These are phyloP conservation scores for Alternaria panax DNA, from an alignment of 2,329 filamentous ascomycete species.

Conservation along the genomic window DNA sequence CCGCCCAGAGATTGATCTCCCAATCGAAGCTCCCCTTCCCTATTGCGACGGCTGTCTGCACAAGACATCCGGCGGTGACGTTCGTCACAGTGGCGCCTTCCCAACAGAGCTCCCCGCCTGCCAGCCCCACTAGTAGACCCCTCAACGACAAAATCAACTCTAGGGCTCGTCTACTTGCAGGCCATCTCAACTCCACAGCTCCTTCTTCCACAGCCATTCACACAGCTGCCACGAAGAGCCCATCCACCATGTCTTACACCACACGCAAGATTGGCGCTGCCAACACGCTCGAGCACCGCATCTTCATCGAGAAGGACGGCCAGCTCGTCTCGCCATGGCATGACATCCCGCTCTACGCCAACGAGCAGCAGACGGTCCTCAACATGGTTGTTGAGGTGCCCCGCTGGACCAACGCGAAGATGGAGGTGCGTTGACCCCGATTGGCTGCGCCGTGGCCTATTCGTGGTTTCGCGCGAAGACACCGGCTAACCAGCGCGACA, in stretches of 20 bases:
- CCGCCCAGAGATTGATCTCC: constrained; percentile 27
- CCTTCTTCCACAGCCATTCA: constrained; percentile 26
- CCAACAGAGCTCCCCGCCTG: constrained; percentile 44
- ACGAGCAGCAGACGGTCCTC: constrained; percentile 90
- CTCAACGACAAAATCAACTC: constrained; percentile 50
- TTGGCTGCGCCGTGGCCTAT: constrained; percentile 9
- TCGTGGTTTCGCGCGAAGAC: not conserved
- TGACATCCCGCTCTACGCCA: constrained; percentile 97
- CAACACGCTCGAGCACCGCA: constrained; percentile 95
- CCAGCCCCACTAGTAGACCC: constrained; percentile 48
- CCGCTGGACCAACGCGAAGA: constrained; percentile 99
- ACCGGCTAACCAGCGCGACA: constrained; percentile 52
- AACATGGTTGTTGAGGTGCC: constrained; percentile 99
- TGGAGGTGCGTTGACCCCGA: constrained; percentile 74
- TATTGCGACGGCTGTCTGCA: constrained; percentile 39
- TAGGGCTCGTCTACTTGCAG: constrained; percentile 50
- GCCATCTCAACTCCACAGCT: constrained; percentile 48
- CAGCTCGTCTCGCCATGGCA: constrained; percentile 94
- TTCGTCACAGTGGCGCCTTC: constrained; percentile 51
- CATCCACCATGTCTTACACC: constrained; percentile 69
- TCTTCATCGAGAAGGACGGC: constrained; percentile 98
- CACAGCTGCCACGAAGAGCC: constrained; percentile 13
- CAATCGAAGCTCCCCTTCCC: constrained; percentile 28
- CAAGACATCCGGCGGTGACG: constrained; percentile 47
- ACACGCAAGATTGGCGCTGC: constrained; percentile 87